Evolutionary conservation across 352 stramenopile genomes (phyloP).

Genomic region (Phytophthora rubi): DNA sequence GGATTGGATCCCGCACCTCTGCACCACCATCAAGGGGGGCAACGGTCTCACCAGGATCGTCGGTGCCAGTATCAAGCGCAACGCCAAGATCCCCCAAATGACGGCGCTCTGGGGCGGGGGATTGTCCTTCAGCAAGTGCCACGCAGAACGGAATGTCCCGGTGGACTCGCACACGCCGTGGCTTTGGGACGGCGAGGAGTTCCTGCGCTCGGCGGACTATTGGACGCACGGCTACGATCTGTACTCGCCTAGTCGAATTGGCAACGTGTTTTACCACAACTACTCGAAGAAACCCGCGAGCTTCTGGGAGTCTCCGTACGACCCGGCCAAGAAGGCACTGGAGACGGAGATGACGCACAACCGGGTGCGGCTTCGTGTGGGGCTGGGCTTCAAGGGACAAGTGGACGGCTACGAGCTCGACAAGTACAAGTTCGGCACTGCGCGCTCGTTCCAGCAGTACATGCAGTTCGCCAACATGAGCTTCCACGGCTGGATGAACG

Average conservation of each 20-base stretch:
- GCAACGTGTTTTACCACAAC: conserved; percentile 70
- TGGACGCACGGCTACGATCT: conserved; percentile 73
- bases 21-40: conserved; percentile 65
- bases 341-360: conserved; percentile 61
- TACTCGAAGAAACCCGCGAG: conserved; percentile 64
- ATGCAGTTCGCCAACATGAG: conserved; percentile 59
- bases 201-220: conserved; percentile 56
- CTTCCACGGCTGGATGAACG: conserved; percentile 53
- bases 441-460: conserved; percentile 57
- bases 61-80: conserved; percentile 76
- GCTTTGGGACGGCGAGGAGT: conserved; percentile 72
- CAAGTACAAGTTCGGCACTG: conserved; percentile 54
- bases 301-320: conserved; percentile 57
- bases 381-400: conserved; percentile 53
- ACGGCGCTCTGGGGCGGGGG: conserved; percentile 70
- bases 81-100: conserved; percentile 69
- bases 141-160: conserved; percentile 67
- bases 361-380: conserved; percentile 53
- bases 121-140: conserved; percentile 81
- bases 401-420: conserved; percentile 61
- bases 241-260: conserved; percentile 57
- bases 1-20: conserved; percentile 71
- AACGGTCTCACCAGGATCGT: conserved; percentile 69
- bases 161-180: conserved; percentile 76
- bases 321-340: conserved; percentile 37